phyloP scores from a whole-genome alignment of 2,329 filamentous ascomycete species.

The Neodidymelliopsis sp. region DNA sequence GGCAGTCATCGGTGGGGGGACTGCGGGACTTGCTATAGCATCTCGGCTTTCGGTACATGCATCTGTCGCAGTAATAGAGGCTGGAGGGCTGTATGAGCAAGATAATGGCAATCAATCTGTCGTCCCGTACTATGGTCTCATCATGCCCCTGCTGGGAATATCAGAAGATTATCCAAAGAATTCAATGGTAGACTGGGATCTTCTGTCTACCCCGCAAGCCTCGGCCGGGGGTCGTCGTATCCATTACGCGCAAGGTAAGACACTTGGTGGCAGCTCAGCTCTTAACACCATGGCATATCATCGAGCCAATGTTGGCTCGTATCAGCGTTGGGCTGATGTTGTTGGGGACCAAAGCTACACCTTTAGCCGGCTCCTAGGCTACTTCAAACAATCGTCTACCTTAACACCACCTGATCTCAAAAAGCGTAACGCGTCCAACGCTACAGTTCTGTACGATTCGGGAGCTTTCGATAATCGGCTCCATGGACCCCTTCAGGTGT shows the following conservation, averaged over 20 bases:
- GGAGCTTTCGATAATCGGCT: slow-evolving; percentile 23
- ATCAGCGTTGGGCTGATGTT: slow-evolving; percentile 40
- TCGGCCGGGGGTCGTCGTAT: slow-evolving; percentile 30
- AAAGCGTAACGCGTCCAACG: slow-evolving; percentile 27
- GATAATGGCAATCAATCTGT: slow-evolving; percentile 39
- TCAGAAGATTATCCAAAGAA: slow-evolving; percentile 28
- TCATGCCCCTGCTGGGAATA: slow-evolving; percentile 26
- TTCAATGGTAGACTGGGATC: slow-evolving; percentile 40
- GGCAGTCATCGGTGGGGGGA: slow-evolving; percentile 39
- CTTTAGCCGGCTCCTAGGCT: slow-evolving; percentile 36
- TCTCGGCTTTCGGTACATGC: slow-evolving; percentile 26
- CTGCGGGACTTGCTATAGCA: slow-evolving; percentile 37
- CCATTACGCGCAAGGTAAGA: slow-evolving; percentile 45
- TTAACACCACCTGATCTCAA: slow-evolving; percentile 39
- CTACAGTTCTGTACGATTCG: slow-evolving; percentile 28
- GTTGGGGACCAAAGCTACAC: slow-evolving; percentile 43
- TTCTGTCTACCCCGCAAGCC: slow-evolving; percentile 30
- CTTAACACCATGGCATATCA: slow-evolving; percentile 39
- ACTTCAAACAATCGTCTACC: slow-evolving; percentile 38
- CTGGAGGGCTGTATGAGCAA: slow-evolving; percentile 35
- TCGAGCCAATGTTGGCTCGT: slow-evolving; percentile 29
- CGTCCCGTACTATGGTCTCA: slow-evolving; percentile 31
- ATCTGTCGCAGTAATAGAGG: slow-evolving; percentile 40
- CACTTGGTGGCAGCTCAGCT: slow-evolving; percentile 40
- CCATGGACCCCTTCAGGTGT: slow-evolving; percentile 33